Percentiles rank a stretch among this genome's conserved stretches.
Evolutionary conservation across 768 basidiomycete species (phyloP).

Genomic region (Tremella fuciformis): DNA sequence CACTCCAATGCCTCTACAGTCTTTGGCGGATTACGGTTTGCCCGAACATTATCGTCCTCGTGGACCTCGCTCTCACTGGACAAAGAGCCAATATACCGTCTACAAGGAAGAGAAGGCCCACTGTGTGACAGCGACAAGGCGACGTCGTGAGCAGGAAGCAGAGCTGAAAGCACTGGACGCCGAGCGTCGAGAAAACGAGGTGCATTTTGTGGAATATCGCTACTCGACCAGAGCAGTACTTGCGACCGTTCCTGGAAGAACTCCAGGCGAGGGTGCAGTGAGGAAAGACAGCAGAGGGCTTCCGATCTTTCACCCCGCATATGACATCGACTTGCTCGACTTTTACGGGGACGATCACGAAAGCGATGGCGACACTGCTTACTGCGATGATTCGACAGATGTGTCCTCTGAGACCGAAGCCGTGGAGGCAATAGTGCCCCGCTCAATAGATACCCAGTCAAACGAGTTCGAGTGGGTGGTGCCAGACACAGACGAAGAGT

Average conservation of each 20-base stretch:
- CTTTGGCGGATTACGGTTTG: neutral
- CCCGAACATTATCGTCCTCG: conserved; percentile 16
- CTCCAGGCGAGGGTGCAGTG: conserved; percentile 7
- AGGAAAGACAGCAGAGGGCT: conserved; percentile 10
- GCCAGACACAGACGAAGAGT: conserved; percentile 8
- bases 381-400: neutral
- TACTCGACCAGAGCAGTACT: neutral
- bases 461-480: too few species aligned
- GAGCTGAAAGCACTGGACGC: neutral
- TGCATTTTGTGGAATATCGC: neutral
- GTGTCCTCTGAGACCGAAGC: too few species aligned
- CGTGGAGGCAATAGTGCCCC: too few species aligned
- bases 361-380: too few species aligned
- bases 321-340: too few species aligned
- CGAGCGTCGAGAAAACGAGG: neutral
- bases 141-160: neutral
- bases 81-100: conserved; percentile 19
- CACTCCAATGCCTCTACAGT: too few species aligned
- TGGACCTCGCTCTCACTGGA: conserved; percentile 20
- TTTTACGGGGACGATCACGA: too few species aligned
- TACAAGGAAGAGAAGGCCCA: conserved; percentile 28
- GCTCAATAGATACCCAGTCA: too few species aligned
- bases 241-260: conserved; percentile 7
- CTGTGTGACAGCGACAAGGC: neutral
- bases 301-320: neutral